Conservation (phyloP, 768 basidiomycete species). For the Neoboletus subvelutipes region DNA sequence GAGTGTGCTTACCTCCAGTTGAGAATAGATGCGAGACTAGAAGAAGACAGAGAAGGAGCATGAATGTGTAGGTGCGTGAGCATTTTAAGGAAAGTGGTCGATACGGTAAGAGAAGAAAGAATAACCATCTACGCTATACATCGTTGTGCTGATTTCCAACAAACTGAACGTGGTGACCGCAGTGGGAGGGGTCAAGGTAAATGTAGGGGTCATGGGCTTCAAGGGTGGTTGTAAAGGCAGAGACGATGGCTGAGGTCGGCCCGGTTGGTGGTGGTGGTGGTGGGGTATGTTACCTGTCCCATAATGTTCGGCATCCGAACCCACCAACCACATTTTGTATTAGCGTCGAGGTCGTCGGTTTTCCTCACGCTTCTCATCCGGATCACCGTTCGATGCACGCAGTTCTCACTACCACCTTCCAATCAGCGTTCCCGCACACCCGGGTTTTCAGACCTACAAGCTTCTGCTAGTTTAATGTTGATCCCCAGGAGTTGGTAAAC, state of each 20-base stretch:
- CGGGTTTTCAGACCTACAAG: slow-evolving; percentile 2
- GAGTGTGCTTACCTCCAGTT: too few species aligned
- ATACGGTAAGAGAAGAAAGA: too few species aligned
- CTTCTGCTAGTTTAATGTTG: not conserved
- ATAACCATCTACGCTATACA: too few species aligned
- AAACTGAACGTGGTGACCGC: slow-evolving; percentile 32
- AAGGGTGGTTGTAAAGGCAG: slow-evolving; percentile 48
- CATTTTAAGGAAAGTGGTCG: too few species aligned
- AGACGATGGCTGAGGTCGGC: slow-evolving; percentile 65
- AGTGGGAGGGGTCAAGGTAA: slow-evolving; percentile 57
- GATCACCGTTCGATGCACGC: too few species aligned
- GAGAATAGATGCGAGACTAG: too few species aligned
- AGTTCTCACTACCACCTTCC: slow-evolving; percentile 38
- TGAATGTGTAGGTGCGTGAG: too few species aligned
- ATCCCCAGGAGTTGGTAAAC: not conserved
- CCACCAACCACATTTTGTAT: slow-evolving; percentile 11
- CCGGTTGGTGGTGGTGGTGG: too few species aligned
- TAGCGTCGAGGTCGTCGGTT: slow-evolving; percentile 48
- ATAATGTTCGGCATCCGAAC: not conserved
- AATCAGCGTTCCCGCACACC: slow-evolving; percentile 39
- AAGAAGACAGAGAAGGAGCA: too few species aligned
- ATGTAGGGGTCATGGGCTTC: slow-evolving; percentile 53
- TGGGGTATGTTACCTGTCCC: slow-evolving; percentile 10
- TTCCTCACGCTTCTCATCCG: too few species aligned
- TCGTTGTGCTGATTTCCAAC: too few species aligned